Conservation (phyloP, 2,329 filamentous ascomycete species). For the Alternaria dauci region DNA sequence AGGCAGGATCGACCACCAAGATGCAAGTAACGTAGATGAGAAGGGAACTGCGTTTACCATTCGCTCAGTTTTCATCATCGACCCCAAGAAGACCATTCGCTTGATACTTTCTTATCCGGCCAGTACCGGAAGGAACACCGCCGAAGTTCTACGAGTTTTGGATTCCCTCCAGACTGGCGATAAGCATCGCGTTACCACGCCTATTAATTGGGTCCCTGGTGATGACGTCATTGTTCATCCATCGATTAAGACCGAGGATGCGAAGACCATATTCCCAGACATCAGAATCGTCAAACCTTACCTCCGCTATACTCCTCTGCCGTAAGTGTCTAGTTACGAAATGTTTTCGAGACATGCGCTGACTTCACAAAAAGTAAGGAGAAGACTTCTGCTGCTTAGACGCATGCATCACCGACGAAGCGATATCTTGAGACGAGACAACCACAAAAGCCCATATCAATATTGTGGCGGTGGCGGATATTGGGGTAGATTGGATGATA, state of each 20-base stretch:
- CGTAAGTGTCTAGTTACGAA: slow-evolving; percentile 28
- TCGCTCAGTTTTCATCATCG: slow-evolving; percentile 71
- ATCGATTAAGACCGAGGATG: slow-evolving; percentile 65
- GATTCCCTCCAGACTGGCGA: slow-evolving; percentile 65
- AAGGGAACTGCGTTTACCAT: slow-evolving; percentile 69
- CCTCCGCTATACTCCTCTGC: slow-evolving; percentile 66
- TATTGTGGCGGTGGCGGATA: background rate
- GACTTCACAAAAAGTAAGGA: slow-evolving; percentile 53
- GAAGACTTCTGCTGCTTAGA: slow-evolving; percentile 59
- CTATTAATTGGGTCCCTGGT: slow-evolving; percentile 60
- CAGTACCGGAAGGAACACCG: slow-evolving; percentile 65
- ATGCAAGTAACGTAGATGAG: slow-evolving; percentile 66
- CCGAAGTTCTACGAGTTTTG: slow-evolving; percentile 61
- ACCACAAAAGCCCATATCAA: background rate
- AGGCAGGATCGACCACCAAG: slow-evolving; percentile 60
- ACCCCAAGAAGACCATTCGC: slow-evolving; percentile 71
- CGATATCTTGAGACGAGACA: background rate
- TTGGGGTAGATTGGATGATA: background rate
- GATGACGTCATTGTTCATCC: slow-evolving; percentile 58
- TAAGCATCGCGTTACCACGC: slow-evolving; percentile 67
- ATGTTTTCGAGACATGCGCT: background rate
- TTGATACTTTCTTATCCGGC: slow-evolving; percentile 70
- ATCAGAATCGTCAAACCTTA: slow-evolving; percentile 70
- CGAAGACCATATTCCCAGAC: slow-evolving; percentile 67
- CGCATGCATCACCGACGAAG: background rate